A percentile compares a stretch with the other conserved stretches of the same genome.
These are phyloP conservation scores for Hyaloscypha variabilis DNA, from an alignment of 495 filamentous ascomycete species.

Conservation along the genomic window DNA sequence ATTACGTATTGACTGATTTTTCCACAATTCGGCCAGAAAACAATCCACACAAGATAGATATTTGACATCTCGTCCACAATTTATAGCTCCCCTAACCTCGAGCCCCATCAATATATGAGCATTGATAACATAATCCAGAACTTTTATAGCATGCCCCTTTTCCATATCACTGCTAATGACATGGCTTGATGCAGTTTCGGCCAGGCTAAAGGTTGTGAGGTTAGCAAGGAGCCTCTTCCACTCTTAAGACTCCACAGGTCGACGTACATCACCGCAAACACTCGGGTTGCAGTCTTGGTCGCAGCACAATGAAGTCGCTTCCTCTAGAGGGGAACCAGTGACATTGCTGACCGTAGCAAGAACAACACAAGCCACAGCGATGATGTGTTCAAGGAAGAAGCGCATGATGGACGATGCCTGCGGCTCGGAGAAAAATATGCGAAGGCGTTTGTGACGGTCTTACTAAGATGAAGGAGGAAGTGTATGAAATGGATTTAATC, in stretches of 20 bases:
- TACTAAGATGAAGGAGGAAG: too few species aligned
- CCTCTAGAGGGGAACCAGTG: neutral
- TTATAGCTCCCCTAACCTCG: too few species aligned
- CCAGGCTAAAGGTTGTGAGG: neutral
- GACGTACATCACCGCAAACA: neutral
- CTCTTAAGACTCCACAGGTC: neutral
- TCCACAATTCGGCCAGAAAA: too few species aligned
- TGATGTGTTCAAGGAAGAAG: neutral
- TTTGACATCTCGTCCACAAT: too few species aligned
- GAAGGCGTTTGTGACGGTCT: neutral
- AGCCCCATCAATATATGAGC: too few species aligned
- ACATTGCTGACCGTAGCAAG: neutral
- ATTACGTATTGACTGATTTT: too few species aligned
- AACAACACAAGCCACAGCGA: neutral
- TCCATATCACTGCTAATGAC: neutral
- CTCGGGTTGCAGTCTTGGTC: neutral
- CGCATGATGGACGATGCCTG: neutral
- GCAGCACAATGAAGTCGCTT: neutral
- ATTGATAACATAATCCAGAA: too few species aligned
- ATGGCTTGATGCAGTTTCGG: neutral
- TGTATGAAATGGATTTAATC: too few species aligned
- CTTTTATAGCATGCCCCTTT: too few species aligned
- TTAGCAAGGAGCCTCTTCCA: neutral
- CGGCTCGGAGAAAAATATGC: neutral
- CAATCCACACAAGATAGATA: too few species aligned